Base-by-base conservation (phyloP, 129 eudicot genomes). In the Pittosporum tobira region DNA sequence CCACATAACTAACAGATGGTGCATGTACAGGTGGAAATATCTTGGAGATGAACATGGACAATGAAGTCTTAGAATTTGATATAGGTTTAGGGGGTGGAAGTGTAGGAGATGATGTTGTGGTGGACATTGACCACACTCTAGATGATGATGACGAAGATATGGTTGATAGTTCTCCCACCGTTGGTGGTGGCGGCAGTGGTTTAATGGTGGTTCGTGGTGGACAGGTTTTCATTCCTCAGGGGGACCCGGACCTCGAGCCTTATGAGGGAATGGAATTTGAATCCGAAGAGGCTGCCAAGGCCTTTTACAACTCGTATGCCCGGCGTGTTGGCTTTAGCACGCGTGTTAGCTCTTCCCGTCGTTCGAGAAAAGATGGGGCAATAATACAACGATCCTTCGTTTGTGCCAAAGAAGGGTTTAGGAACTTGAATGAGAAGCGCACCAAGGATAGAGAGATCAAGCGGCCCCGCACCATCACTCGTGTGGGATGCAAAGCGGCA, bases 221-320 rank as follows among this genome's bases (percentile, higher is more conserved):
- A 31, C 46, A 56, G 20, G 44, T 56, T 37, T 56, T 31, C 61
- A 53, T 48, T 29, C 60, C 62, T 25, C 60, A 62, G 40, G 71
- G 77, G 25, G 84, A 74, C 43, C 52, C 69, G 43, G 73, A 75
- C 57, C 85, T 79, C 4, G 85, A 79, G 57, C 85, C 85, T 11
- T 79, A 58, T 26, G 85, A 75, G 59, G 81, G 75, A 11, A 79
- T 79, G 85, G 85, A 79, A 51, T 79, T 79, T 51, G 85, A 79
- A 52, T 79, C 85, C 0, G 85, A 79, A 67, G 85, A 79, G 69
- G 81, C 85, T 64, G 78, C 85, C 64, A 79, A 79, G 66, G 85
- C 78, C 19, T 79, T 75, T 48, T 79, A 79, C 37, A 79, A 79
- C 50, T 79, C 75, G 0, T 79, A 79, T 47, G 81, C 81, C 25